These are phyloP conservation scores for Prunus mume DNA, from an alignment of 306 rosid species.

Conservation along the genomic window DNA sequence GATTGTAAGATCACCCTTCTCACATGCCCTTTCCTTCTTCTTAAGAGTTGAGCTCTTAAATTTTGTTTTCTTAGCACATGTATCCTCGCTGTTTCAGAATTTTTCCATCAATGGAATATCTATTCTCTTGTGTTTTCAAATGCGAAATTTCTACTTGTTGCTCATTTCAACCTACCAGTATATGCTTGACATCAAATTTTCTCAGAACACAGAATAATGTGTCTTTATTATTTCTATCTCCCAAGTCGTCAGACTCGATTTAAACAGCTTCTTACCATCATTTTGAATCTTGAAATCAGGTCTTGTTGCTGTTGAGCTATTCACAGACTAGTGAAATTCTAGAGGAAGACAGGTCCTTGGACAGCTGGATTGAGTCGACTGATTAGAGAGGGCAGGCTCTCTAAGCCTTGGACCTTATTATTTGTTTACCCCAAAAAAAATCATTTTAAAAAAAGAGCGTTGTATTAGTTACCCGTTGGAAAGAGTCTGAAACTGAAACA, in stretches of 20 bases:
- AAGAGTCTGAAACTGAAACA: too few species aligned
- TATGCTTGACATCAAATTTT: not conserved
- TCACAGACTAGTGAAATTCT: not conserved
- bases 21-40: not conserved
- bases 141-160: not conserved
- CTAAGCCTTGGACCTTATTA: too few species aligned
- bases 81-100: not conserved
- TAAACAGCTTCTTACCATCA: not conserved
- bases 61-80: not conserved
- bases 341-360: not conserved
- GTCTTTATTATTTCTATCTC: not conserved
- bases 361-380: not conserved
- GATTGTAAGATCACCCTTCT: not conserved
- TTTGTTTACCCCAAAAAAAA: too few species aligned
- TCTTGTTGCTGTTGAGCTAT: not conserved
- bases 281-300: not conserved
- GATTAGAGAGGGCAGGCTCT: too few species aligned
- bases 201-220: not conserved
- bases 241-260: not conserved
- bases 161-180: not conserved
- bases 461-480: too few species aligned
- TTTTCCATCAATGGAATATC: not conserved
- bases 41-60: not conserved
- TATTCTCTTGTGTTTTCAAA: not conserved
- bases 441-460: too few species aligned